Conservation (phyloP, 1,139 yeast species). For the Debaryomyces nepalensis region DNA sequence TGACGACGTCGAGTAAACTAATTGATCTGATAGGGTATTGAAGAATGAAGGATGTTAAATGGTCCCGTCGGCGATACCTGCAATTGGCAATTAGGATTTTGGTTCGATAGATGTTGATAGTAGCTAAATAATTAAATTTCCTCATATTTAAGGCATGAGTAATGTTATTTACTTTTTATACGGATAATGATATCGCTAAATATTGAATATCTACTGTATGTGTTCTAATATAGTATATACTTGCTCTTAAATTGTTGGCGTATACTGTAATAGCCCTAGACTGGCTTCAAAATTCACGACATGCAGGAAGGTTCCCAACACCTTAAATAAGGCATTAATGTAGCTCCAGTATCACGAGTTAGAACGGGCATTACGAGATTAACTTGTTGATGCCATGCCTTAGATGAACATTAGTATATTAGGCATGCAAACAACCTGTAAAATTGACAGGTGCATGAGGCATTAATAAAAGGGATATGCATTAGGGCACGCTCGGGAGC, state of each 20-base stretch:
- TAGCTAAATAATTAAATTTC: constrained; percentile 5
- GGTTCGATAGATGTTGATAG: constrained; percentile 5
- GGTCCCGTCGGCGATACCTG: neutral
- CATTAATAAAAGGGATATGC: neutral
- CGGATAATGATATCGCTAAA: constrained; percentile 11
- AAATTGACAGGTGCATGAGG: neutral
- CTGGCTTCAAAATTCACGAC: neutral
- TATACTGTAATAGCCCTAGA: neutral
- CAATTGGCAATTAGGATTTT: neutral
- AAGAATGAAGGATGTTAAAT: neutral
- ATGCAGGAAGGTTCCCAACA: too few relatives aligned
- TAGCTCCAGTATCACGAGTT: too few relatives aligned
- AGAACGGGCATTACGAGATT: too few relatives aligned
- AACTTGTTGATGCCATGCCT: too few relatives aligned
- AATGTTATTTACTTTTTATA: constrained; percentile 10
- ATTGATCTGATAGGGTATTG: constrained; percentile 2
- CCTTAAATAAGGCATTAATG: too few relatives aligned
- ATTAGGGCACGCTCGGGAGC: neutral
- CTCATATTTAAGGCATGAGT: constrained; percentile 10
- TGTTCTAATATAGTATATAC: neutral
- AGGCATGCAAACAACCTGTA: too few relatives aligned
- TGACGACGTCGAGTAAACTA: constrained; percentile 74
- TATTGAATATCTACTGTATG: constrained; percentile 3
- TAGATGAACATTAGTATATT: too few relatives aligned
- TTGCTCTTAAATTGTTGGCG: neutral